Percentiles rank a stretch among this genome's conserved stretches.
Conservation (phyloP, 2,329 filamentous ascomycete species). For the Sporothrix luriei region DNA sequence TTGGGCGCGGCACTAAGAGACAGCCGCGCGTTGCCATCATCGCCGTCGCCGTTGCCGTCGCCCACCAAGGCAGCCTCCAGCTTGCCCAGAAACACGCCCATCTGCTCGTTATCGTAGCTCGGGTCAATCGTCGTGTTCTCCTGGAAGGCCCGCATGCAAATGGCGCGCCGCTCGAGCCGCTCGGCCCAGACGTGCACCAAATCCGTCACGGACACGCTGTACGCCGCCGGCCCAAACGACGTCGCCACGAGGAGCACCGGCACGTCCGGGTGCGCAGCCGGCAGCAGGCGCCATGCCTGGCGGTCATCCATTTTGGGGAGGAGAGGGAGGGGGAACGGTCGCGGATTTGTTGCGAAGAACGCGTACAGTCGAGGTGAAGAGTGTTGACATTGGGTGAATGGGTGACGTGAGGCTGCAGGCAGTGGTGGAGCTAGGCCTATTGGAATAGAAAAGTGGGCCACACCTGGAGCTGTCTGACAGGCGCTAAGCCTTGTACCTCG, state of each 20-base stretch:
- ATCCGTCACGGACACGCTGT: conserved; percentile 70
- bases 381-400: background rate
- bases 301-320: conserved; percentile 19
- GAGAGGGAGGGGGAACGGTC: background rate
- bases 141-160: conserved; percentile 63
- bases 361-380: background rate
- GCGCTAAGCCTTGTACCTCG: background rate
- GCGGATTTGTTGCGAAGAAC: background rate
- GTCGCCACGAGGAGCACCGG: conserved; percentile 67
- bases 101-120: conserved; percentile 67
- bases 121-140: conserved; percentile 74
- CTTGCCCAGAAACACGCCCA: conserved; percentile 66
- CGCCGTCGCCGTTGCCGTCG: conserved; percentile 45
- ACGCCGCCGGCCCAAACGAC: conserved; percentile 55
- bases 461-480: background rate
- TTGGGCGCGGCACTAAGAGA: conserved; percentile 37
- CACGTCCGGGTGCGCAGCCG: conserved; percentile 48
- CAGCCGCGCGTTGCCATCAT: conserved; percentile 39
- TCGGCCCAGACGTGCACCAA: conserved; percentile 74
- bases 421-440: background rate
- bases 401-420: conserved; percentile 9
- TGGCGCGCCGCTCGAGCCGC: conserved; percentile 60
- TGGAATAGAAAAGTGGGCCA: conserved; percentile 12
- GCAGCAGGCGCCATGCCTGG: conserved; percentile 53
- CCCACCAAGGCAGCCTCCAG: conserved; percentile 57